Conservation (phyloP, 192 early-diverging fungal species). For the Coemansia sp. region DNA sequence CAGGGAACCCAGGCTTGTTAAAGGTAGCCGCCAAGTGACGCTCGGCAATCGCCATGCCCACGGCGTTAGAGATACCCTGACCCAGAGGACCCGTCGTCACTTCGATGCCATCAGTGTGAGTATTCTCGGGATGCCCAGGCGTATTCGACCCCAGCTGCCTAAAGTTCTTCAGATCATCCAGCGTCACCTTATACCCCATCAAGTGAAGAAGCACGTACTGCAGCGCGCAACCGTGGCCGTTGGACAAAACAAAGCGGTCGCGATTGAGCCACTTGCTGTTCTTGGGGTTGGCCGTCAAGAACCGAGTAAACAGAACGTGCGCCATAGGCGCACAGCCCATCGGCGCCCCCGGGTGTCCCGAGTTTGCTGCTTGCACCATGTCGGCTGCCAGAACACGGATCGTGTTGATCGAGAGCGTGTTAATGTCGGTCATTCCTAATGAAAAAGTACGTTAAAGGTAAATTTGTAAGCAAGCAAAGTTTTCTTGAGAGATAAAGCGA, state of each 20-base stretch:
- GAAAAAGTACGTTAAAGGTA: too few species aligned
- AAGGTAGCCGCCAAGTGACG: constrained; percentile 87
- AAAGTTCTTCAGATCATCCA: constrained; percentile 91
- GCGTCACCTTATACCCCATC: constrained; percentile 78
- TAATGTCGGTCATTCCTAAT: constrained; percentile 40
- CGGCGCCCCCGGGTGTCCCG: constrained; percentile 95
- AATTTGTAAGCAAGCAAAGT: too few species aligned
- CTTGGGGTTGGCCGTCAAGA: constrained; percentile 80
- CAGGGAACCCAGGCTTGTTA: constrained; percentile 81
- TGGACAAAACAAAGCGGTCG: constrained; percentile 96
- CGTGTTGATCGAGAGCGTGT: constrained; percentile 74
- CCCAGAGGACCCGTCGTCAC: constrained; percentile 97
- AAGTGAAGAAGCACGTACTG: constrained; percentile 91
- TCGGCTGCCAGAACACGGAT: constrained; percentile 88
- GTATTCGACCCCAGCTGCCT: constrained; percentile 80
- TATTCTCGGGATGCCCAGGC: constrained; percentile 93
- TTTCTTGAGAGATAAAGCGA: too few species aligned
- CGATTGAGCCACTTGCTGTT: constrained; percentile 91
- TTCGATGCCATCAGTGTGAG: constrained; percentile 87
- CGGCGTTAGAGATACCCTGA: constrained; percentile 87
- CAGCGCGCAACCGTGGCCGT: constrained; percentile 94
- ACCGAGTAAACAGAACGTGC: constrained; percentile 81
- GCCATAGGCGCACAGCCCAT: constrained; percentile 98
- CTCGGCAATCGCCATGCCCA: constrained; percentile 90
- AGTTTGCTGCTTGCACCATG: constrained; percentile 83